Evolutionary conservation across 345 rosid genomes (phyloP).

Genomic region (Laguncularia racemosa): DNA sequence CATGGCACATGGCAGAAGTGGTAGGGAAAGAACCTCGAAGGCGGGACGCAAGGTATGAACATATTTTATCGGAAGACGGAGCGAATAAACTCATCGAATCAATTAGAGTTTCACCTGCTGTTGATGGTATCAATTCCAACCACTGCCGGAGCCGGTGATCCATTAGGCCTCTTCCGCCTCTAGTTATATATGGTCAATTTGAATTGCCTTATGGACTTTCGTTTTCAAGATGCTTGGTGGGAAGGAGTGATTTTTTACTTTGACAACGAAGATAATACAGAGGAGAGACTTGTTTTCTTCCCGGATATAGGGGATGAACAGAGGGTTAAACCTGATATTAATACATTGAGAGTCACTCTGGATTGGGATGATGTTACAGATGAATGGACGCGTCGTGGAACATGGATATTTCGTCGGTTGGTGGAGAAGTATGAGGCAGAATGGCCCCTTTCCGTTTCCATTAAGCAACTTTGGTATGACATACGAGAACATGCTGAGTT

Average conservation of each 20-base stretch:
- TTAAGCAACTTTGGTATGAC: slow-evolving; percentile 74
- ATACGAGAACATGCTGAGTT: slow-evolving; percentile 33
- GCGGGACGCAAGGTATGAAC: slow-evolving; percentile 39
- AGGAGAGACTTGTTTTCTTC: slow-evolving; percentile 58
- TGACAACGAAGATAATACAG: slow-evolving; percentile 21
- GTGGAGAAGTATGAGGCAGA: slow-evolving; percentile 32
- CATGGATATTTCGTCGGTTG: slow-evolving; percentile 59
- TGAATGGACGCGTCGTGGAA: slow-evolving; percentile 58
- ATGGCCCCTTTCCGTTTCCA: slow-evolving; percentile 39
- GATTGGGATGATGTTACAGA: slow-evolving; percentile 55
- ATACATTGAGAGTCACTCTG: slow-evolving; percentile 43
- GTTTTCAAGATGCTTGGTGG: slow-evolving; percentile 60
- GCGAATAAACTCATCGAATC: slow-evolving; percentile 27
- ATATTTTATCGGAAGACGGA: slow-evolving; percentile 36
- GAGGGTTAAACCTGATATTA: slow-evolving; percentile 11
- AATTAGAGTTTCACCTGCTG: slow-evolving; percentile 29
- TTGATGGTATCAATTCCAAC: slow-evolving; percentile 19
- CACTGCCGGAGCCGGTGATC: slow-evolving; percentile 24
- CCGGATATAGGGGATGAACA: slow-evolving; percentile 85
- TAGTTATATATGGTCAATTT: slow-evolving; percentile 16
- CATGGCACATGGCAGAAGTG: slow-evolving; percentile 64
- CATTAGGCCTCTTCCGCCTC: slow-evolving; percentile 54
- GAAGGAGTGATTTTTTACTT: slow-evolving; percentile 75
- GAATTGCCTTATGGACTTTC: slow-evolving; percentile 38
- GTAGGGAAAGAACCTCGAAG: slow-evolving; percentile 10